These are phyloP conservation scores for Ceratocystis papillata DNA, from an alignment of 2,329 filamentous ascomycete genomes.

Conservation along the genomic window DNA sequence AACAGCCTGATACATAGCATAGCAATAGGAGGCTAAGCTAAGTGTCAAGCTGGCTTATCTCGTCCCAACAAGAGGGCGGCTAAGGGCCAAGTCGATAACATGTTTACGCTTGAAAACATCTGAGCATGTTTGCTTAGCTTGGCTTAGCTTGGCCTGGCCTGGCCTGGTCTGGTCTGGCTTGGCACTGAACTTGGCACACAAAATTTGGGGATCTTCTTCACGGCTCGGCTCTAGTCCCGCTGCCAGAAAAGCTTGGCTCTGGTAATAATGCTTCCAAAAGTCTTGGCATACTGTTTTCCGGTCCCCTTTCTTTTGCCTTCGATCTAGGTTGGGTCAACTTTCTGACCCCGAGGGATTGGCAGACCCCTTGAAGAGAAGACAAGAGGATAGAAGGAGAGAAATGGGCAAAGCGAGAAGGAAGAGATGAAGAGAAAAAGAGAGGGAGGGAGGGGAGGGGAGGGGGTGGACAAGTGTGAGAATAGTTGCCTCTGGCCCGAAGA, in stretches of 20 bases:
- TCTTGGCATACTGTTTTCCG: constrained; percentile 9
- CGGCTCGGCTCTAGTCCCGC: constrained; percentile 5
- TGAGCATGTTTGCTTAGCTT: background rate
- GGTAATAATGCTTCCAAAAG: constrained; percentile 4
- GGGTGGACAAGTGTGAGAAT: background rate
- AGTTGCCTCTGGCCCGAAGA: background rate
- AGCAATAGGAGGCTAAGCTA: too few species aligned
- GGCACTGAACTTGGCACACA: constrained; percentile 1
- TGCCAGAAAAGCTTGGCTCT: constrained; percentile 10
- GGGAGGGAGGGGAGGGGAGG: background rate
- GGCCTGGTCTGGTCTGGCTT: background rate
- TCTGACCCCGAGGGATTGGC: constrained; percentile 5
- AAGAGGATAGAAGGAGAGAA: background rate
- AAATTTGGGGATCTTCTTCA: background rate
- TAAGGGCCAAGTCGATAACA: too few species aligned
- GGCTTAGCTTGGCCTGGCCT: background rate
- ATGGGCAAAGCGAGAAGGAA: constrained; percentile 3
- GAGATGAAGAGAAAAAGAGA: background rate
- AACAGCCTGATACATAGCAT: too few species aligned
- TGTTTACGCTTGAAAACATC: background rate
- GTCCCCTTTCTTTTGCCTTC: background rate
- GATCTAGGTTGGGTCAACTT: background rate
- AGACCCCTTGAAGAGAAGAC: background rate
- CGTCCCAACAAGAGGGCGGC: too few species aligned
- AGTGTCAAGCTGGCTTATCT: too few species aligned